Percentiles rank a stretch among this genome's conserved stretches.
phyloP scores from a whole-genome alignment of 306 rosid species.

The Vigna hirtella region DNA sequence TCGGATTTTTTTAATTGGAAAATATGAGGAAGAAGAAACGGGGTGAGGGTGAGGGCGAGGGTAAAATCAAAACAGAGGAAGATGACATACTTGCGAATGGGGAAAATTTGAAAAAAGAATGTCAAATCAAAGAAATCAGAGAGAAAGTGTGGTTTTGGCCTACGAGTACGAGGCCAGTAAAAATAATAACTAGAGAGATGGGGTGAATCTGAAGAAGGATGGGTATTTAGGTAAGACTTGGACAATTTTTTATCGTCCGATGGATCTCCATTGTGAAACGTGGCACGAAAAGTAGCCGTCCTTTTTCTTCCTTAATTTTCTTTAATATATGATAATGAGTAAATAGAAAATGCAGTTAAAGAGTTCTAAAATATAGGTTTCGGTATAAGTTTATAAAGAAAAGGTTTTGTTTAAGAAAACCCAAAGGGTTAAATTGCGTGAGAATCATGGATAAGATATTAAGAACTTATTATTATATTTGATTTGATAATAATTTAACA shows the following conservation, averaged over 20 bases:
- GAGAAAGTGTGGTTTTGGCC: conserved; percentile 9
- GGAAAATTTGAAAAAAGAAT: neutral
- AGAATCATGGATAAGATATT: neutral
- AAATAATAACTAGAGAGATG: conserved; percentile 17
- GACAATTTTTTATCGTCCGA: neutral
- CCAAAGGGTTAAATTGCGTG: neutral
- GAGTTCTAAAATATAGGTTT: neutral
- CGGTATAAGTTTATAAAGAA: no score
- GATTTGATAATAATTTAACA: no score
- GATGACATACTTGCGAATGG: conserved; percentile 46
- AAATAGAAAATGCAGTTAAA: no score
- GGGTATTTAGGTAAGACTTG: neutral
- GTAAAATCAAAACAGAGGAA: conserved; percentile 45
- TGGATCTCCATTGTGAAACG: neutral
- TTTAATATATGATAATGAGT: no score
- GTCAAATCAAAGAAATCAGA: conserved; percentile 30
- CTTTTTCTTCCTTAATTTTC: neutral
- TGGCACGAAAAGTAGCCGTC: neutral
- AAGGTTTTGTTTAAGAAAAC: no score
- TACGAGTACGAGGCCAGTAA: conserved; percentile 28
- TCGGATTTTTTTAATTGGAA: neutral
- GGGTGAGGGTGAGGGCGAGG: conserved; percentile 7
- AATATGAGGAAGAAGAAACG: conserved; percentile 9
- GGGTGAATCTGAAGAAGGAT: conserved; percentile 9
- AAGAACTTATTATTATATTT: neutral